Percentiles rank a stretch among this genome's conserved stretches.
These are phyloP conservation scores for Liquidambar formosana DNA, from an alignment of 164 flowering plant genomes.

Conservation along the genomic window DNA sequence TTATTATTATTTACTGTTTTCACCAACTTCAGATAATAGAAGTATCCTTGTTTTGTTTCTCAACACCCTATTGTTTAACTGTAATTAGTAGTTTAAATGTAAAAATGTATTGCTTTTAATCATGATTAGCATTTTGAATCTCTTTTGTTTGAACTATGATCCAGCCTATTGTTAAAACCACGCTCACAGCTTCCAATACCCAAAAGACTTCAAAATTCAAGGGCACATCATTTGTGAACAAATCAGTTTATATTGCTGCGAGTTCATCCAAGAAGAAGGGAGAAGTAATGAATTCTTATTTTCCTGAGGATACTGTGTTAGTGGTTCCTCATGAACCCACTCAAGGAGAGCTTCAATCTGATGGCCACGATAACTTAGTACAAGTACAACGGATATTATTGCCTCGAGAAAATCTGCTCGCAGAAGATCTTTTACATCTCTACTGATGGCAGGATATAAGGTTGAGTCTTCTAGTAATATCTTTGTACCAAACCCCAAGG, in stretches of 20 bases:
- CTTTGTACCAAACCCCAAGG: too few relatives aligned
- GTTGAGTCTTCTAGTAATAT: conserved; percentile 25
- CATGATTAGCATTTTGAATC: conserved; percentile 7
- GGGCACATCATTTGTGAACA: conserved; percentile 16
- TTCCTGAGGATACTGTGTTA: conserved; percentile 16
- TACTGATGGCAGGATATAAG: conserved; percentile 61
- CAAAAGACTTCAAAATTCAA: conserved; percentile 36
- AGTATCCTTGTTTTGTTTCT: neutral
- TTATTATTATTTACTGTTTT: neutral
- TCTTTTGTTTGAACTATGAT: conserved; percentile 6
- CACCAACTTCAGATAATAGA: neutral
- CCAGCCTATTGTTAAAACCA: conserved; percentile 38
- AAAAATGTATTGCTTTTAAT: too few relatives aligned
- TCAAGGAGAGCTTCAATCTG: conserved; percentile 28
- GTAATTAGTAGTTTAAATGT: too few relatives aligned
- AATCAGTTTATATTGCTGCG: conserved; percentile 25
- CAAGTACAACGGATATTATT: conserved; percentile 18
- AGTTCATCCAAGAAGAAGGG: conserved; percentile 32
- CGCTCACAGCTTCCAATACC: conserved; percentile 18
- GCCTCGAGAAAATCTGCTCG: conserved; percentile 43
- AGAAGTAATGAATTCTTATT: conserved; percentile 17
- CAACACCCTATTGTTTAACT: too few relatives aligned
- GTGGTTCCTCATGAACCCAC: conserved; percentile 25
- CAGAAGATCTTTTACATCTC: conserved; percentile 72
- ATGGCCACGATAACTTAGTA: conserved; percentile 17